phyloP scores from a whole-genome alignment of 805 yeast species.

The Danielia reshetovae region DNA sequence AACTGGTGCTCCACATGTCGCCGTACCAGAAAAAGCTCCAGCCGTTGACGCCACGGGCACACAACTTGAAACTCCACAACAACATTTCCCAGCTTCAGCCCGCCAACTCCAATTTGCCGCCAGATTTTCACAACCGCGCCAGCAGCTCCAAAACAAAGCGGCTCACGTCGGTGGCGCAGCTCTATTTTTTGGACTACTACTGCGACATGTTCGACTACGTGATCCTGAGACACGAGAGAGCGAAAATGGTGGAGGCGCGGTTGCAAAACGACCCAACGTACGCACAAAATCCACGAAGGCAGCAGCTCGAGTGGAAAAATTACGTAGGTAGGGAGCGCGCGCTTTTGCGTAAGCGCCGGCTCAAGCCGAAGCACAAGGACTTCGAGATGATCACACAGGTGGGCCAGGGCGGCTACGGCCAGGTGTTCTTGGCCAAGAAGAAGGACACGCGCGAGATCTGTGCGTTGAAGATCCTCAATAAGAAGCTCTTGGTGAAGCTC shows the following conservation, averaged over 20 bases:
- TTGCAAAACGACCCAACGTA: conserved; percentile 49
- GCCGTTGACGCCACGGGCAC: conserved; percentile 11
- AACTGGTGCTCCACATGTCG: conserved; percentile 30
- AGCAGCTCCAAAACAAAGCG: conserved; percentile 75
- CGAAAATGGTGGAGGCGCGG: conserved; percentile 62
- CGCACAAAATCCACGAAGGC: conserved; percentile 26
- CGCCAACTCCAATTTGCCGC: conserved; percentile 22
- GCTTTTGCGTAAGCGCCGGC: conserved; percentile 78
- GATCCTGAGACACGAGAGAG: conserved; percentile 78
- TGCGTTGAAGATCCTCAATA: conserved; percentile 89
- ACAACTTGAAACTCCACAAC: conserved; percentile 21
- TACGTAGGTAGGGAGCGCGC: conserved; percentile 84
- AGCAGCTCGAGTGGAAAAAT: conserved; percentile 59
- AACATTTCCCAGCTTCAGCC: conserved; percentile 34
- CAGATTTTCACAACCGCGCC: conserved; percentile 55
- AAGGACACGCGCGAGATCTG: conserved; percentile 92
- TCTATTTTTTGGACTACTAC: conserved; percentile 91
- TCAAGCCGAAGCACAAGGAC: conserved; percentile 91
- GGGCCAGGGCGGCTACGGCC: conserved; percentile 99
- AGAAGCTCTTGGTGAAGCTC: conserved; percentile 76
- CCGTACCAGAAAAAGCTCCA: conserved; percentile 7
- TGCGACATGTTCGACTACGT: conserved; percentile 95
- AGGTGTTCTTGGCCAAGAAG: conserved; percentile 93
- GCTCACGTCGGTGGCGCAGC: conserved; percentile 84
- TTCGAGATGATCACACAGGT: conserved; percentile 96